Evolutionary conservation across 805 yeast species (phyloP), one percentile per base, ranked within the genome.

Genomic region (Wickerhamomyces strasburgensis): DNA sequence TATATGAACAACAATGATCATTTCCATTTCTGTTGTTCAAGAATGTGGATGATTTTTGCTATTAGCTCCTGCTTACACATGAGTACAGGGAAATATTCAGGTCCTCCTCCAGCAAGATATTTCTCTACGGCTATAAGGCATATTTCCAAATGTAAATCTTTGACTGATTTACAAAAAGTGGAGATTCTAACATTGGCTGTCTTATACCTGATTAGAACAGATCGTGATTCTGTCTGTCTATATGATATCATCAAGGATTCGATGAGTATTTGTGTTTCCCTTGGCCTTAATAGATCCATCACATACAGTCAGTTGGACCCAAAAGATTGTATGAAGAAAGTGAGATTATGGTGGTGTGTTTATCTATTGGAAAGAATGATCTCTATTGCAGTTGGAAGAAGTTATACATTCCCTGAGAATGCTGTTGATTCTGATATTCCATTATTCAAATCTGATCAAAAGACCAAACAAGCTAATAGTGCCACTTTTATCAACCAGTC

Each of bases 281-380:
- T 67, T 29, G 51, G 56, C 11, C 48, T 70, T 24, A 67, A 70
- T 47, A 65, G 61, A 43, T 48, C 58, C 11, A 51, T 48, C 29
- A 46, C 67, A 3, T 70, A 70, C 46, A 39, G 48, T 28, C 54
- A 54, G 23, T 50, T 51, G 11, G 33, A 46, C 9, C 46, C 51
- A 24, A 37, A 47, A 6, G 53, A 50, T 25, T 52, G 54, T 38
- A 67, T 69, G 43, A 62, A 64, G 35, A 68, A 65, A 48, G 55
- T 75, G 57, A 64, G 84, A 44, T 58, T 75, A 14, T 79, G 80
- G 60, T 79, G 84, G 84, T 73, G 80, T 51, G 71, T 72, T 6
- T 79, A 78, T 52, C 49, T 75, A n/a, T 51, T 76, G 31, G 85
- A 79, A 49, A 68, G 82, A 51, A 68, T 78, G 60, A 73, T 77